These are phyloP conservation scores for Vaccinium corymbosum DNA, from an alignment of 148 eudicot genomes.

Conservation along the genomic window DNA sequence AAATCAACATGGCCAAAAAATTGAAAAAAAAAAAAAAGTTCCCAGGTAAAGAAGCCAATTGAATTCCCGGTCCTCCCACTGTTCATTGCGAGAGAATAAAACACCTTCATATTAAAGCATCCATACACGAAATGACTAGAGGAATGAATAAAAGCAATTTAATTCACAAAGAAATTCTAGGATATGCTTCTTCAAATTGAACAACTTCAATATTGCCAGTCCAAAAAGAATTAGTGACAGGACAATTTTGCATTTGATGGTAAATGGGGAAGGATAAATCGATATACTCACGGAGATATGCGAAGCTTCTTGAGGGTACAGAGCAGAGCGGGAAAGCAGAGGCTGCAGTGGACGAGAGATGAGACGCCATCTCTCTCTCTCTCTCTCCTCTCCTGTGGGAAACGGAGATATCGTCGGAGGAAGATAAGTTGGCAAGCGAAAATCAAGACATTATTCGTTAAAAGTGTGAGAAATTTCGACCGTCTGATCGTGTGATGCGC, in stretches of 20 bases:
- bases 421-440: not conserved
- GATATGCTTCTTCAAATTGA: not conserved
- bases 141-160: not conserved
- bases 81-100: not conserved
- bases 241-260: not conserved
- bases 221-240: not conserved
- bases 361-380: slow-evolving; percentile 30
- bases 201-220: not conserved
- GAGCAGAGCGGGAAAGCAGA: slow-evolving; percentile 25
- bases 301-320: slow-evolving; percentile 12
- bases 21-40: too few species aligned
- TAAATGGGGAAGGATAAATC: not conserved
- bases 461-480: not conserved
- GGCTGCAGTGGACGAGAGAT: slow-evolving; percentile 27
- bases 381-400: slow-evolving; percentile 7
- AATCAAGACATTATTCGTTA: not conserved
- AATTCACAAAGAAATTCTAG: not conserved
- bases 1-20: too few species aligned
- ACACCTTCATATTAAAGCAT: not conserved
- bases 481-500: not conserved
- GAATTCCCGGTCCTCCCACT: not conserved
- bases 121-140: too few species aligned
- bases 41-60: not conserved
- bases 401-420: not conserved
- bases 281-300: slow-evolving; percentile 22